phyloP scores from a whole-genome alignment of 257 asterid genomes.

The Fraxinus quadrangulata region DNA sequence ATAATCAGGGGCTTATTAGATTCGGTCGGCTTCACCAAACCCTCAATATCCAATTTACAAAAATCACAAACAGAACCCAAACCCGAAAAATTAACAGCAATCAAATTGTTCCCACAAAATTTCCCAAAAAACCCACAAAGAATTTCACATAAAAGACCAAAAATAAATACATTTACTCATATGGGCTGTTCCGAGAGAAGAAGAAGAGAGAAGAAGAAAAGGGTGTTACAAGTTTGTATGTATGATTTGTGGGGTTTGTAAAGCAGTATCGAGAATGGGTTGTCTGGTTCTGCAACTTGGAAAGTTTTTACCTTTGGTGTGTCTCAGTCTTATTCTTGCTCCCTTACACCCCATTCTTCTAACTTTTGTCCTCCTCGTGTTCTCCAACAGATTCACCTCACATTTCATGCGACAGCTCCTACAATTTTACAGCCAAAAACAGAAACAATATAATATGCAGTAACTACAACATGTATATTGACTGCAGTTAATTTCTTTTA shows the following conservation, averaged over 20 bases:
- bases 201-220: conserved; percentile 16
- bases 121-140: conserved; percentile 1
- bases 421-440: neutral
- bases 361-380: neutral
- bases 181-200: neutral
- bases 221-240: conserved; percentile 20
- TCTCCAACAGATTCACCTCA: neutral
- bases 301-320: conserved; percentile 12
- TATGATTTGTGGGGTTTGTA: conserved; percentile 40
- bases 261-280: conserved; percentile 40
- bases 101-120: neutral
- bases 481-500: conserved; percentile 2
- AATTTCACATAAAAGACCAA: neutral
- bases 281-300: conserved; percentile 53
- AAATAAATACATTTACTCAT: neutral
- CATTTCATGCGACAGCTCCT: neutral
- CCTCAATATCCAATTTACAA: conserved; percentile 18
- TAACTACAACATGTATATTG: neutral
- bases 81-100: neutral
- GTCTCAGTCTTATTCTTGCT: conserved; percentile 6
- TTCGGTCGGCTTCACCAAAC: conserved; percentile 20
- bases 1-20: conserved; percentile 7
- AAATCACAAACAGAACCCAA: conserved; percentile 25
- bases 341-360: neutral
- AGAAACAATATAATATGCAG: neutral